phyloP scores from a whole-genome alignment of 225 moss, liverwort and hornwort species.

The Takakia lepidozioides region DNA sequence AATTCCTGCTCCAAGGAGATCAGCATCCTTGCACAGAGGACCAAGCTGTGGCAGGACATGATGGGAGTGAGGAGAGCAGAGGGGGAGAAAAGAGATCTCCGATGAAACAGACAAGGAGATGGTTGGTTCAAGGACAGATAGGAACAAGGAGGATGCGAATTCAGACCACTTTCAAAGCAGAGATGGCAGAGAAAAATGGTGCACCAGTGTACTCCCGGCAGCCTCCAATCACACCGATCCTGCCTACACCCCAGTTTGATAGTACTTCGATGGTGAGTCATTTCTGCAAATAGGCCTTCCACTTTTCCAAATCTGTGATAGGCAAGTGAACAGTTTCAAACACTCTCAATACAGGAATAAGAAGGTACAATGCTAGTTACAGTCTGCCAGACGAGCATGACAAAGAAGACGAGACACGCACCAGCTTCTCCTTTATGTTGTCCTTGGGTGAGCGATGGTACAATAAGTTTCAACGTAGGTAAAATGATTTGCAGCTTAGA shows the following conservation, averaged over 20 bases:
- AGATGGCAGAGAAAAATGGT: conserved; percentile 85
- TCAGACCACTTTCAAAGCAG: conserved; percentile 81
- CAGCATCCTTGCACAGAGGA: too few species aligned
- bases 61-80: too few species aligned
- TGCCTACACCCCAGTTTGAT: conserved; percentile 39
- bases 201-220: conserved; percentile 99
- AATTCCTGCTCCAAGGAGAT: too few species aligned
- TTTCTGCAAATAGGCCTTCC: background rate
- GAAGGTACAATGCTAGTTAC: background rate
- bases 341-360: background rate
- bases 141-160: background rate
- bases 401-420: background rate
- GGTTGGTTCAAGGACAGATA: background rate
- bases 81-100: background rate
- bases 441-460: conserved; percentile 51
- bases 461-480: conserved; percentile 41
- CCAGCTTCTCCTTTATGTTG: conserved; percentile 95
- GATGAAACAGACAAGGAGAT: too few species aligned
- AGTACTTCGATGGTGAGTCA: conserved; percentile 1
- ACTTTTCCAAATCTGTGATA: background rate
- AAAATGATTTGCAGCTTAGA: conserved; percentile 36
- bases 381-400: background rate
- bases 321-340: background rate
- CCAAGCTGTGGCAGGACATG: too few species aligned
- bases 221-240: conserved; percentile 84